Conservation (phyloP, 805 yeast species). For the Ogataea populi-albae region DNA sequence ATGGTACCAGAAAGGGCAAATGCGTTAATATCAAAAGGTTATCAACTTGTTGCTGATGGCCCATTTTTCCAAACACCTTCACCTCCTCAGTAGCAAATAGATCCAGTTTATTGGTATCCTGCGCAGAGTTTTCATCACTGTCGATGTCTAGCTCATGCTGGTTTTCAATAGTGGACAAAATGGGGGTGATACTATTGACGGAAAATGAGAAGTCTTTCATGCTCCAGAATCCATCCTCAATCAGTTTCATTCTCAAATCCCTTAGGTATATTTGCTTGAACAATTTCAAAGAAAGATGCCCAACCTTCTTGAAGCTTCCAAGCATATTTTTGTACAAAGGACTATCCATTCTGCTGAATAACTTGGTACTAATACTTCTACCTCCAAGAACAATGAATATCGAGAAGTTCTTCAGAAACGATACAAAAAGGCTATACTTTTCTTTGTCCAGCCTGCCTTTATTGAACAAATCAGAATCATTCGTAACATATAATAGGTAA, state of each 20-base stretch:
- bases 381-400: constrained; percentile 35
- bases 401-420: constrained; percentile 49
- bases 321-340: constrained; percentile 11
- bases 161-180: constrained; percentile 19
- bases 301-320: constrained; percentile 14
- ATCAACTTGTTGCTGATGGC: constrained; percentile 28
- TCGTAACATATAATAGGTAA: constrained; percentile 63
- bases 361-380: constrained; percentile 9
- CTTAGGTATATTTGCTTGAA: constrained; percentile 64
- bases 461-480: constrained; percentile 56
- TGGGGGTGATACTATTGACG: constrained; percentile 17
- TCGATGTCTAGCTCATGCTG: constrained; percentile 11
- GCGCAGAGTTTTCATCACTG: constrained; percentile 6
- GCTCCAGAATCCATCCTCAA: constrained; percentile 56
- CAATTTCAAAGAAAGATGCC: constrained; percentile 44
- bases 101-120: constrained; percentile 7
- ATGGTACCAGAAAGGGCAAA: constrained; percentile 79
- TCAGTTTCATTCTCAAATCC: constrained; percentile 57
- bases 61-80: constrained; percentile 15
- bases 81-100: constrained; percentile 9
- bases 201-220: constrained; percentile 22
- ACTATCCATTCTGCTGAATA: constrained; percentile 8
- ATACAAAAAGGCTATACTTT: constrained; percentile 40
- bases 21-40: constrained; percentile 52
- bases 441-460: constrained; percentile 39